Base-by-base conservation (phyloP, 139 green algal species). In the Closterium sp. region DNA sequence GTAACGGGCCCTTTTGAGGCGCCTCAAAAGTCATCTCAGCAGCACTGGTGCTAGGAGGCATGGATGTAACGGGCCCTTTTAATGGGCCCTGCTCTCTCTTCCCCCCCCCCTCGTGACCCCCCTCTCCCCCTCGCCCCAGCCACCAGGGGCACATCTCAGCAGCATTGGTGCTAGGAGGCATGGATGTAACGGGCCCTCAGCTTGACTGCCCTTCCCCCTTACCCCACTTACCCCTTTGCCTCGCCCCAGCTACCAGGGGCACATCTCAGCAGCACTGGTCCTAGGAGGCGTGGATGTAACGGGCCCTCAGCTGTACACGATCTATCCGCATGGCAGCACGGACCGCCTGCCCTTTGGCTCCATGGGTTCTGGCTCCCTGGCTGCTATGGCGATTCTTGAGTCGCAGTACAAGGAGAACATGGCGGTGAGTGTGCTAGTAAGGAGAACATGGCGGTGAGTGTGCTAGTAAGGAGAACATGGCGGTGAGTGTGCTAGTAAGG, bases 341-440 rank as follows among this genome's bases (percentile, higher is more conserved):
- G 98, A 99, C 94, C 94, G 95, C 28, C 95, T 99, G 87, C 98
- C 98, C 0, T 99, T 97, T 91, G 95, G 92, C 36, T 99, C 98
- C 91, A 99, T 99, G 98, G 98, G 98, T 38, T 98, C 96, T 10
- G 98, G 98, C 32, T 97, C 93, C 43, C 93, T 99, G 0, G 98
- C 98, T 87, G 98, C 98, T 66, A 99, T 99, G 98, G 94, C 98
- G 0, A 97, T 99, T 33, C 99, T 99, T 89, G 98, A 99, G 96
- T 91, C 96, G 2, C 95, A 94, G 85, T 99, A 98, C 96, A 98
- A 98, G 93, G 98, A 99, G 33, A 96, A 98, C 95, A 97, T 99
- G 98, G 93, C 90, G 16, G 69, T 94, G 92, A 28, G 87, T n/a
- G n/a, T n/a, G n/a, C n/a, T n/a, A n/a, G n/a, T n/a, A n/a, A n/a